These are phyloP conservation scores for Termitomyces sp. DNA, from an alignment of 768 basidiomycete genomes.

Conservation along the genomic window DNA sequence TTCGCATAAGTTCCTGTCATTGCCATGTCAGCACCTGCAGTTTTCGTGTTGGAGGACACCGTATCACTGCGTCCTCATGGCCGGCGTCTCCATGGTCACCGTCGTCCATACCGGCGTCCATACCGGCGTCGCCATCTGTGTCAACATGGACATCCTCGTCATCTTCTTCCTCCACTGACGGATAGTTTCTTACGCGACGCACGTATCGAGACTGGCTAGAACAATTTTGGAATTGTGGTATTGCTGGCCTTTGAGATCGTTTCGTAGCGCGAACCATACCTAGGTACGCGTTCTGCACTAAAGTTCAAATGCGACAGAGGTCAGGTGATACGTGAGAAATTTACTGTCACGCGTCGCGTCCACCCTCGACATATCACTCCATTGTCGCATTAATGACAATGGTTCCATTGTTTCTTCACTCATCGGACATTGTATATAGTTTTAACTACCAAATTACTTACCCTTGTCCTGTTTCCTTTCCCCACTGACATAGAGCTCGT, in stretches of 20 bases:
- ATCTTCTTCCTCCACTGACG: constrained; percentile 18
- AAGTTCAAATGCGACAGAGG: background rate
- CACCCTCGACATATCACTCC: too few species aligned
- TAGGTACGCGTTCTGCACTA: background rate
- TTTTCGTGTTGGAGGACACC: background rate
- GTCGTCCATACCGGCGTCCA: constrained; percentile 28
- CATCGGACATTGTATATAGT: too few species aligned
- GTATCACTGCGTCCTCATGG: constrained; percentile 15
- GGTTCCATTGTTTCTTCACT: too few species aligned
- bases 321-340: background rate
- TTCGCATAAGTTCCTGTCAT: constrained; percentile 54
- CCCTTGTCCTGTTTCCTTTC: too few species aligned
- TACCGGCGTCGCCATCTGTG: constrained; percentile 29
- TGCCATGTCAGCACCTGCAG: background rate
- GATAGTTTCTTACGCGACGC: constrained; percentile 19
- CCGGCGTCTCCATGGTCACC: constrained; percentile 1
- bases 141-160: constrained; percentile 25
- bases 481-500: too few species aligned
- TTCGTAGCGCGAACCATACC: constrained; percentile 29
- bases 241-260: constrained; percentile 33
- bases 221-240: constrained; percentile 30
- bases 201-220: constrained; percentile 30
- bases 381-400: too few species aligned
- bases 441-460: too few species aligned
- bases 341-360: too few species aligned